phyloP scores from a whole-genome alignment of 176 grass and related monocot genomes.

The Elymus sibiricus region DNA sequence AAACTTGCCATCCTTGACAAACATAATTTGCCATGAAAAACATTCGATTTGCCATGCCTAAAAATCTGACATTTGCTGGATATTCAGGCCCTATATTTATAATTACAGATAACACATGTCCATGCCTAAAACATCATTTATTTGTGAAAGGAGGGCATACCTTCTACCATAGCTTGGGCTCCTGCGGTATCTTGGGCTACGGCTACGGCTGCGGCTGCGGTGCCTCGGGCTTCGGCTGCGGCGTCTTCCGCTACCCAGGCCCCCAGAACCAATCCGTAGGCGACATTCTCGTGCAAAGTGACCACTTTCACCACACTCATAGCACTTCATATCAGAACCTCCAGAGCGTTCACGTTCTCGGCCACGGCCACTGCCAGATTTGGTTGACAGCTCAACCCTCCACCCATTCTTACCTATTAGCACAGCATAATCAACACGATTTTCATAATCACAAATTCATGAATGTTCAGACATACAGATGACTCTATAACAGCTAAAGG shows the following conservation, averaged over 20 bases:
- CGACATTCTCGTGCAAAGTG: conserved; percentile 92
- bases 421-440: conserved; percentile 1
- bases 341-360: conserved; percentile 47
- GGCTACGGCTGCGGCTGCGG: conserved; percentile 50
- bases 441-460: not conserved
- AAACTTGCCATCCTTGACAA: no score
- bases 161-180: conserved; percentile 87
- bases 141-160: conserved; percentile 22
- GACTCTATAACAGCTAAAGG: not conserved
- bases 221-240: conserved; percentile 49
- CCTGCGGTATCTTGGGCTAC: conserved; percentile 66
- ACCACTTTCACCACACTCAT: conserved; percentile 81
- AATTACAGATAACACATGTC: not conserved
- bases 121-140: not conserved
- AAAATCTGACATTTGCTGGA: no score
- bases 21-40: no score
- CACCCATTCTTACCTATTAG: conserved; percentile 81
- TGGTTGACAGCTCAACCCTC: conserved; percentile 86
- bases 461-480: not conserved
- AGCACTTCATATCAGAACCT: conserved; percentile 80
- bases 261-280: conserved; percentile 62
- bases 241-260: conserved; percentile 63
- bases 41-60: no score
- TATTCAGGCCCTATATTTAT: not conserved
- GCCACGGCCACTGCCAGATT: conserved; percentile 52